phyloP scores from a whole-genome alignment of 495 filamentous ascomycete species.

The Mytilinidion resinicola region DNA sequence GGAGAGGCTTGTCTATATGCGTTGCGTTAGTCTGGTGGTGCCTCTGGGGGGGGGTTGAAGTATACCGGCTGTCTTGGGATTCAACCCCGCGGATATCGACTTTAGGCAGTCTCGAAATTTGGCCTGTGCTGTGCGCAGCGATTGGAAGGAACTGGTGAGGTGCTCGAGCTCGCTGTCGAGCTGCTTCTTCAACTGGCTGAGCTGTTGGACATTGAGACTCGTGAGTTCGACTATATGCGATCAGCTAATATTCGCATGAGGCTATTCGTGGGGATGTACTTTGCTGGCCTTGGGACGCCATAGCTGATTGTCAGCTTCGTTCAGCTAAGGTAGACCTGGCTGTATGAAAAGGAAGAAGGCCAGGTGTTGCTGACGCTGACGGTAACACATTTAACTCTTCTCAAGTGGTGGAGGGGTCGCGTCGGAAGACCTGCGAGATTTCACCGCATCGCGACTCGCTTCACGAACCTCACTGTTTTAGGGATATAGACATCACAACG shows the following conservation, averaged over 20 bases:
- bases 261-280: not conserved
- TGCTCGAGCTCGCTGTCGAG: constrained; percentile 93
- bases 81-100: constrained; percentile 45
- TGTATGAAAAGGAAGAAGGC: too few relatives aligned
- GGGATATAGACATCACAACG: too few relatives aligned
- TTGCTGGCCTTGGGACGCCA: not conserved
- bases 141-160: constrained; percentile 79
- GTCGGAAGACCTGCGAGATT: too few relatives aligned
- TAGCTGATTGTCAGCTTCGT: not conserved
- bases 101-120: constrained; percentile 87
- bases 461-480: too few relatives aligned
- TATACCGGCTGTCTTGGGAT: constrained; percentile 27
- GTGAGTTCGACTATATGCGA: constrained; percentile 53
- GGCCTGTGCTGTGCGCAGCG: constrained; percentile 78
- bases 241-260: not conserved
- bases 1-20: constrained; percentile 54
- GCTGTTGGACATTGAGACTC: constrained; percentile 50
- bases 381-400: too few relatives aligned
- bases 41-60: too few relatives aligned
- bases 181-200: constrained; percentile 77
- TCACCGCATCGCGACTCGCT: too few relatives aligned
- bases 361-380: too few relatives aligned
- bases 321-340: too few relatives aligned
- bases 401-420: too few relatives aligned
- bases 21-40: too few relatives aligned